Conservation (phyloP, 1,139 yeast species). For the Candida sanyaensis region DNA sequence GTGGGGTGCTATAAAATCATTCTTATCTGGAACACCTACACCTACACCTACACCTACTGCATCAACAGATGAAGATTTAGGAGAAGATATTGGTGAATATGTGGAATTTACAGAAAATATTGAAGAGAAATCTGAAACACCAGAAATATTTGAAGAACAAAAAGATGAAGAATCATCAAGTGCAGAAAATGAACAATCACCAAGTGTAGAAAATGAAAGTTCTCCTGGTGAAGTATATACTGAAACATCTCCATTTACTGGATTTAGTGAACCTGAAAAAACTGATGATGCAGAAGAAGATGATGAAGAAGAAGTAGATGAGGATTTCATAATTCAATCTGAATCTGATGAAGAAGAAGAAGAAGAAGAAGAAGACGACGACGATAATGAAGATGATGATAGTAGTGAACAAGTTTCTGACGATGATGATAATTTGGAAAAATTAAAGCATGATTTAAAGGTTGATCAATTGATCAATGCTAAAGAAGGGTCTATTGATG, state of each 20-base stretch:
- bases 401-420: slow-evolving; percentile 8
- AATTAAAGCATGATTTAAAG: slow-evolving; percentile 36
- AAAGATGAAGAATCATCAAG: slow-evolving; percentile 4
- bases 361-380: slow-evolving; percentile 25
- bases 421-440: slow-evolving; percentile 29
- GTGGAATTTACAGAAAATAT: background rate
- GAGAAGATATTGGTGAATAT: slow-evolving; percentile 8
- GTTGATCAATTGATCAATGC: slow-evolving; percentile 26
- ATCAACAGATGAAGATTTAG: slow-evolving; percentile 14
- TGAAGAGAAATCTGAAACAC: background rate
- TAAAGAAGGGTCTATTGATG: slow-evolving; percentile 16
- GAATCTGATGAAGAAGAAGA: slow-evolving; percentile 17
- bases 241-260: slow-evolving; percentile 18
- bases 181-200: slow-evolving; percentile 21
- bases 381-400: slow-evolving; percentile 4
- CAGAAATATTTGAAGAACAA: background rate
- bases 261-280: slow-evolving; percentile 25
- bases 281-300: slow-evolving; percentile 19
- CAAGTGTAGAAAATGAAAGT: slow-evolving; percentile 13
- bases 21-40: slow-evolving; percentile 7
- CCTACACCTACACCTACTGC: slow-evolving; percentile 10
- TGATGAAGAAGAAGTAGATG: slow-evolving; percentile 15
- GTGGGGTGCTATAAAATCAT: slow-evolving; percentile 10
- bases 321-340: slow-evolving; percentile 10
- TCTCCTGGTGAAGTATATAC: slow-evolving; percentile 15